phyloP scores from a whole-genome alignment of 768 basidiomycete species.

The Mycena sanguinolenta region DNA sequence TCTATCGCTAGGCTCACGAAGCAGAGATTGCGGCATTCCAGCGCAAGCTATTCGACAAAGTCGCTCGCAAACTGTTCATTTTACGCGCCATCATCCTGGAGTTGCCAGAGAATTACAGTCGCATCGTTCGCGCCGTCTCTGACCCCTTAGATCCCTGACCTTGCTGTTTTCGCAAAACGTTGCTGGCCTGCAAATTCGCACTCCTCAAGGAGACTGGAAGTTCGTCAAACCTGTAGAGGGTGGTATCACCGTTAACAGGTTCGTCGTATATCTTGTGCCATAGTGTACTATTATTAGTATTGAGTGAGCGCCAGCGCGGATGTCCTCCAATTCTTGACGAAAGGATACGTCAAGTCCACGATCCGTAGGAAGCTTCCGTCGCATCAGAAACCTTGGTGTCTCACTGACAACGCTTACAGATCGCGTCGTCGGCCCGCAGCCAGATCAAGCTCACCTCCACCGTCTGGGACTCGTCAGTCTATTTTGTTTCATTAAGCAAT shows the following conservation, averaged over 20 bases:
- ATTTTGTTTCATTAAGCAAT: neutral
- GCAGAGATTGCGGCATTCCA: conserved; percentile 48
- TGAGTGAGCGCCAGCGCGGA: conserved; percentile 33
- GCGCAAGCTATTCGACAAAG: conserved; percentile 46
- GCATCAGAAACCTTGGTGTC: neutral
- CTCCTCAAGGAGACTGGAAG: conserved; percentile 50
- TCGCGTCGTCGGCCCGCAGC: conserved; percentile 28
- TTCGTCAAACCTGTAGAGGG: conserved; percentile 50
- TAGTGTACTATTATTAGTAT: neutral
- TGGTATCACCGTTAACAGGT: conserved; percentile 43
- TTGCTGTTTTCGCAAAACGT: conserved; percentile 53
- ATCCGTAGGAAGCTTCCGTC: conserved; percentile 5
- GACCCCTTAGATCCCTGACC: conserved; percentile 48
- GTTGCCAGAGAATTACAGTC: conserved; percentile 59
- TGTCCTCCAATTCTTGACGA: conserved; percentile 57
- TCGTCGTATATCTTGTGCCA: neutral
- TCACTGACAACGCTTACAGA: neutral
- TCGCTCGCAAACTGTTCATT: conserved; percentile 46
- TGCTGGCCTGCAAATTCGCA: conserved; percentile 53
- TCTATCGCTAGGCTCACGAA: conserved; percentile 39
- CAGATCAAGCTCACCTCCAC: conserved; percentile 26
- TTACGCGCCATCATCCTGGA: conserved; percentile 58
- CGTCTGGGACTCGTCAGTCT: conserved; percentile 19
- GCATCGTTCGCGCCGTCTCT: conserved; percentile 43
- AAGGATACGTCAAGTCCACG: conserved; percentile 31